Percentiles rank a stretch among this genome's conserved stretches.
These are phyloP conservation scores for Omphalotus guepiniiformis DNA, from an alignment of 768 basidiomycete species.

Conservation along the genomic window DNA sequence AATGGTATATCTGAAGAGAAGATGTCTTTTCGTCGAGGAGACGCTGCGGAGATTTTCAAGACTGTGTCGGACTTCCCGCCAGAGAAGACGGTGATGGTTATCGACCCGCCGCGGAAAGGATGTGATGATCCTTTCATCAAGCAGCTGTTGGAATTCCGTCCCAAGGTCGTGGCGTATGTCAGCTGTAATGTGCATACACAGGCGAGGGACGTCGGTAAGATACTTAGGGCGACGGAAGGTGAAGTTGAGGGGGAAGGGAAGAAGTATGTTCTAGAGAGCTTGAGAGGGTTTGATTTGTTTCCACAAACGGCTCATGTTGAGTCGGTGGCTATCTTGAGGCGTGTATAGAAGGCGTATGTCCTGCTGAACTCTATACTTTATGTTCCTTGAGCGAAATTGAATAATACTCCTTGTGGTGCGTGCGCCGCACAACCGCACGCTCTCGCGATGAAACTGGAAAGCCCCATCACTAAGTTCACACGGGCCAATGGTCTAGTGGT, in stretches of 20 bases:
- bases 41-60: conserved; percentile 83
- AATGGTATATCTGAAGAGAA: conserved; percentile 56
- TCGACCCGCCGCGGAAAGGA: conserved; percentile 94
- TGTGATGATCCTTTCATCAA: conserved; percentile 76
- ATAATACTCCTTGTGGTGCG: not conserved
- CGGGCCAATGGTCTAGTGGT: not conserved
- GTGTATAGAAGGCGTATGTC: conserved; percentile 23
- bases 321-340: conserved; percentile 64
- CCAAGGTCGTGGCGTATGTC: conserved; percentile 78
- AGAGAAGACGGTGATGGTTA: conserved; percentile 61
- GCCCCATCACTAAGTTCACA: not conserved
- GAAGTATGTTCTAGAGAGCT: conserved; percentile 74
- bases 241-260: conserved; percentile 31
- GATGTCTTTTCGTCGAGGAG: conserved; percentile 71
- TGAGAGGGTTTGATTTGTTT: conserved; percentile 92
- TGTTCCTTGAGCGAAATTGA: not conserved
- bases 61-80: conserved; percentile 63
- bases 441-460: not conserved
- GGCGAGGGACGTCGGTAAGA: conserved; percentile 80
- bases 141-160: conserved; percentile 70
- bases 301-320: conserved; percentile 97
- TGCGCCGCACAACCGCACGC: not conserved
- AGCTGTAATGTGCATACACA: conserved; percentile 96
- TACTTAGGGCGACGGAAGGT: conserved; percentile 44
- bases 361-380: not conserved